Conservation (phyloP, 169 alveolate genomes). For the Perkinsus marinus region DNA sequence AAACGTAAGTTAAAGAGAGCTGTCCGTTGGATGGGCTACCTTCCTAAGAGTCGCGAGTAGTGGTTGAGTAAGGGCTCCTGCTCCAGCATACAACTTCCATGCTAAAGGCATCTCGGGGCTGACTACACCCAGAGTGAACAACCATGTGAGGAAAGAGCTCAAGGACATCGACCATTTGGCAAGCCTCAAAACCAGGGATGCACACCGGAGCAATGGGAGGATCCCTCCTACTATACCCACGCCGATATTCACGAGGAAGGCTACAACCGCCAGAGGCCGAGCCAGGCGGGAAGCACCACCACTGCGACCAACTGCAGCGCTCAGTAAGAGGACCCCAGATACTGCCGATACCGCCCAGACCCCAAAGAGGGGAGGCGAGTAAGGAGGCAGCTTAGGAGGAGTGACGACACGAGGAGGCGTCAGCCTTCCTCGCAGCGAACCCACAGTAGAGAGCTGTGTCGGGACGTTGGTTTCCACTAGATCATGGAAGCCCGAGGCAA, state of each 20-base stretch:
- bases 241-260: background rate
- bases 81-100: background rate
- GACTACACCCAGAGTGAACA: background rate
- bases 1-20: background rate
- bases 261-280: background rate
- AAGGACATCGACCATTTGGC: background rate
- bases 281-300: background rate
- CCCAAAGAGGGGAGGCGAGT: background rate
- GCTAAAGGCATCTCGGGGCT: background rate
- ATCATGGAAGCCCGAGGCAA: background rate
- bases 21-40: background rate
- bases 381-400: background rate
- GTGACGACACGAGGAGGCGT: background rate
- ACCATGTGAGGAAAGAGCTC: background rate
- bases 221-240: background rate
- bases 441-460: background rate
- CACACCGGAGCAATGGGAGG: background rate
- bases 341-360: background rate
- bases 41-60: background rate
- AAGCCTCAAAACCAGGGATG: background rate
- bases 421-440: background rate
- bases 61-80: background rate
- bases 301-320: background rate
- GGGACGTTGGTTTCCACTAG: background rate
- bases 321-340: background rate